Evolutionary conservation across 805 yeast species (phyloP).

Genomic region (Ascoidea tarda): DNA sequence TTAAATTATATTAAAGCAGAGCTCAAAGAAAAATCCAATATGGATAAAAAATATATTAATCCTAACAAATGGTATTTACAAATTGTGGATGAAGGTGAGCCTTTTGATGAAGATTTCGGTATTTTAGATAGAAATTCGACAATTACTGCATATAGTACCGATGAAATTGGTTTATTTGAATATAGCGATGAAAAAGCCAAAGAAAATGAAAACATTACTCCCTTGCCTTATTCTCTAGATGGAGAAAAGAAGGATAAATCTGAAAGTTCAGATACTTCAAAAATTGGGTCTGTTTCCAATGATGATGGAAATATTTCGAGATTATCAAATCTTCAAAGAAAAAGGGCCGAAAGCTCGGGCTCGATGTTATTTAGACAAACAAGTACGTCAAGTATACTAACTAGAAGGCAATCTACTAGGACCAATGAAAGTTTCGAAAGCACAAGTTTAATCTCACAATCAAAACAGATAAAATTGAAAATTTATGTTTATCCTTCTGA

Average conservation of each 20-base stretch:
- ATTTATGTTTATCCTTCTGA: not conserved
- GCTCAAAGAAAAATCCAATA: conserved; percentile 6
- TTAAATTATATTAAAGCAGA: conserved; percentile 9
- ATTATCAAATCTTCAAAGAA: no score
- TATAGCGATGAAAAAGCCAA: conserved; percentile 33
- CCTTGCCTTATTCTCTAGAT: conserved; percentile 25
- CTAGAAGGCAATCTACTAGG: no score
- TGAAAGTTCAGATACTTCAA: not conserved
- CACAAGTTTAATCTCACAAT: not conserved
- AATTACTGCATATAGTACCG: conserved; percentile 61
- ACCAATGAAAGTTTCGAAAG: no score
- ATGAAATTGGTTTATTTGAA: conserved; percentile 65
- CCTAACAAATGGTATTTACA: conserved; percentile 68
- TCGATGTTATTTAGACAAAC: no score
- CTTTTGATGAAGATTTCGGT: conserved; percentile 84
- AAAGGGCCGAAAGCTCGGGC: no score
- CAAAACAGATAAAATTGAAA: not conserved
- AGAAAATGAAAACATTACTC: conserved; percentile 38
- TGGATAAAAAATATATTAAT: conserved; percentile 18
- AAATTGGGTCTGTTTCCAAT: not conserved
- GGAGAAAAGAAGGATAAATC: not conserved
- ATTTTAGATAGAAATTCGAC: conserved; percentile 56
- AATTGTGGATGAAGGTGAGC: conserved; percentile 84
- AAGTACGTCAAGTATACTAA: no score
- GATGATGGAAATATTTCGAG: not conserved